A percentile compares a stretch with the other conserved stretches of the same genome.
Conservation (phyloP, 2,329 filamentous ascomycete species). For the Aureobasidium leucospermi region DNA sequence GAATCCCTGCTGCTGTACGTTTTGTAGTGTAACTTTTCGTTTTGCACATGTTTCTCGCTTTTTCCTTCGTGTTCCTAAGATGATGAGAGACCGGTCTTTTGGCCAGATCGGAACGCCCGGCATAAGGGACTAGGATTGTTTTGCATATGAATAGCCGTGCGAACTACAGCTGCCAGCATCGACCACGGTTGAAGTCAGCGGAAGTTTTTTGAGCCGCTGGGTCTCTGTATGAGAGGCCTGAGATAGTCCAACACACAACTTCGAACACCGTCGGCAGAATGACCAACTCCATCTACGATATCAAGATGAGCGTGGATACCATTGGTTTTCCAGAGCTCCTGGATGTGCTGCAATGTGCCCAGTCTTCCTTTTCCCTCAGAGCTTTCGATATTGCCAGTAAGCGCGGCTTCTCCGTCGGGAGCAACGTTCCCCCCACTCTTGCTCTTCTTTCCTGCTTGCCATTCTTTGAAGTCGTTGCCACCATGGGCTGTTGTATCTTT, state of each 20-base stretch:
- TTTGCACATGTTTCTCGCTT: too few species aligned
- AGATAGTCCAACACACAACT: not conserved
- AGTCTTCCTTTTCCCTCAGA: not conserved
- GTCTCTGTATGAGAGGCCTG: not conserved
- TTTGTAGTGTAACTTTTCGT: too few species aligned
- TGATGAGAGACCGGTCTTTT: too few species aligned
- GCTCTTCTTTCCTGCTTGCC: not conserved
- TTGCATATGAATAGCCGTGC: too few species aligned
- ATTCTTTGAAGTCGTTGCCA: not conserved
- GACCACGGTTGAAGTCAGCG: too few species aligned
- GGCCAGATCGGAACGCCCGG: too few species aligned
- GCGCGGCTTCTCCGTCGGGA: not conserved
- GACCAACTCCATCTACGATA: not conserved
- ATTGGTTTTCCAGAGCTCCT: not conserved
- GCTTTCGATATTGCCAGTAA: not conserved
- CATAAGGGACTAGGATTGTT: too few species aligned
- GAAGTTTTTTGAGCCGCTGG: too few species aligned
- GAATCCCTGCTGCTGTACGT: too few species aligned
- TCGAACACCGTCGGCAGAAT: constrained; percentile 2
- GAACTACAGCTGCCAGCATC: too few species aligned
- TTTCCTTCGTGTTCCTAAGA: too few species aligned
- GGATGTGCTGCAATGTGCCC: not conserved
- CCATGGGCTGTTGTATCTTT: constrained; percentile 1
- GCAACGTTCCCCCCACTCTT: not conserved
- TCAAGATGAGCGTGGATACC: not conserved